These are phyloP conservation scores for Russula vinacea DNA, from an alignment of 768 basidiomycete genomes.

Conservation along the genomic window DNA sequence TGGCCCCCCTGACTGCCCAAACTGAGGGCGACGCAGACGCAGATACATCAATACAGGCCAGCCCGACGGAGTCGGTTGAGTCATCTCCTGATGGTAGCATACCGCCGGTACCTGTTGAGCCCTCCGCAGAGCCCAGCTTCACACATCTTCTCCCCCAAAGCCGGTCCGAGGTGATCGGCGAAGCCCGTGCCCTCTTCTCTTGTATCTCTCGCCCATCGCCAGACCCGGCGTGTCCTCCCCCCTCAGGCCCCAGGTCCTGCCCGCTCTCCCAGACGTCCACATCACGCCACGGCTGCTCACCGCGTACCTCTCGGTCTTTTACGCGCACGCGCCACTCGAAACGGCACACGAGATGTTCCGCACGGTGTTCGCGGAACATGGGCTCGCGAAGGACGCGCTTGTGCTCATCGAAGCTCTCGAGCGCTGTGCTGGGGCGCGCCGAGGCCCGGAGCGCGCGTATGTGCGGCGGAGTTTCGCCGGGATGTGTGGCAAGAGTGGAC, in stretches of 20 bases:
- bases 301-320: conserved; percentile 77
- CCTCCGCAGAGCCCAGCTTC: conserved; percentile 24
- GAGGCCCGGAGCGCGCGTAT: conserved; percentile 45
- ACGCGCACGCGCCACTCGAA: conserved; percentile 53
- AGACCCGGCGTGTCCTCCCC: background rate
- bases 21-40: conserved; percentile 29
- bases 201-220: conserved; percentile 43
- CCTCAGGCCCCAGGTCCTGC: background rate
- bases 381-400: conserved; percentile 48
- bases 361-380: conserved; percentile 45
- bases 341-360: conserved; percentile 48
- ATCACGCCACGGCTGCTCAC: conserved; percentile 66
- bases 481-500: conserved; percentile 69
- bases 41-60: background rate
- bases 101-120: background rate
- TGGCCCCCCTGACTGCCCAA: conserved; percentile 42
- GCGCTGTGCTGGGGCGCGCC: conserved; percentile 48
- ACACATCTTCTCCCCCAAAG: conserved; percentile 67
- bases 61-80: background rate
- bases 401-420: conserved; percentile 67
- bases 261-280: conserved; percentile 47
- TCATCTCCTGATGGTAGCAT: background rate
- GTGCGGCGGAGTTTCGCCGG: conserved; percentile 57
- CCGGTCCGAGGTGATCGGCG: conserved; percentile 64
- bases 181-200: conserved; percentile 63